phyloP scores from a whole-genome alignment of 306 rosid species.

The Fagus sylvatica region DNA sequence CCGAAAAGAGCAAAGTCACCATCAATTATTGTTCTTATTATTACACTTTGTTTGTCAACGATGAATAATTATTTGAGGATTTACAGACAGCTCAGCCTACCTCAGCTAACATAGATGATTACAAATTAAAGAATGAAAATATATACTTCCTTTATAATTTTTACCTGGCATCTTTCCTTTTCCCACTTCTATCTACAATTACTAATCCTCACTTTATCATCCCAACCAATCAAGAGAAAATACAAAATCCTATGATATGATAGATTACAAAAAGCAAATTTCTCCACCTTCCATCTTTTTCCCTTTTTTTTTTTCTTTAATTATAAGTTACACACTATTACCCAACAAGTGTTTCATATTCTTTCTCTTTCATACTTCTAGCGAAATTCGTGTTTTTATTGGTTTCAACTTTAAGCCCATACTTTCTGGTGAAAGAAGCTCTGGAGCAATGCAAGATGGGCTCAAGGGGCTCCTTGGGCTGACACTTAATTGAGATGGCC shows the following conservation, averaged over 20 bases:
- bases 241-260: conserved; percentile 18
- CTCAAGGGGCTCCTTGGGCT: conserved; percentile 96
- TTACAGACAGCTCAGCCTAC: conserved; percentile 30
- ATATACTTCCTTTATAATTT: conserved; percentile 43
- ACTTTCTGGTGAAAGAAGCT: conserved; percentile 95
- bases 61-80: conserved; percentile 27
- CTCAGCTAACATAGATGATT: conserved; percentile 37
- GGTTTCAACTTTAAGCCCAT: conserved; percentile 99
- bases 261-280: conserved; percentile 30
- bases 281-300: conserved; percentile 20
- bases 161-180: conserved; percentile 28
- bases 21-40: conserved; percentile 19
- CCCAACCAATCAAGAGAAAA: conserved; percentile 30
- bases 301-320: conserved; percentile 6
- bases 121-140: conserved; percentile 78
- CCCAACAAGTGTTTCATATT: too few relatives aligned
- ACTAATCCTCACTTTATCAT: conserved; percentile 18
- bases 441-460: conserved; percentile 87
- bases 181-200: conserved; percentile 55
- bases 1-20: conserved; percentile 8
- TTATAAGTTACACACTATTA: too few relatives aligned
- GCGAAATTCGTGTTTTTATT: conserved; percentile 70
- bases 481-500: conserved; percentile 70
- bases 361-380: conserved; percentile 27
- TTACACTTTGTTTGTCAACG: conserved; percentile 19